Evolutionary conservation across 2,329 filamentous ascomycete species (phyloP).

Genomic region (Davidsoniella eucalypti): DNA sequence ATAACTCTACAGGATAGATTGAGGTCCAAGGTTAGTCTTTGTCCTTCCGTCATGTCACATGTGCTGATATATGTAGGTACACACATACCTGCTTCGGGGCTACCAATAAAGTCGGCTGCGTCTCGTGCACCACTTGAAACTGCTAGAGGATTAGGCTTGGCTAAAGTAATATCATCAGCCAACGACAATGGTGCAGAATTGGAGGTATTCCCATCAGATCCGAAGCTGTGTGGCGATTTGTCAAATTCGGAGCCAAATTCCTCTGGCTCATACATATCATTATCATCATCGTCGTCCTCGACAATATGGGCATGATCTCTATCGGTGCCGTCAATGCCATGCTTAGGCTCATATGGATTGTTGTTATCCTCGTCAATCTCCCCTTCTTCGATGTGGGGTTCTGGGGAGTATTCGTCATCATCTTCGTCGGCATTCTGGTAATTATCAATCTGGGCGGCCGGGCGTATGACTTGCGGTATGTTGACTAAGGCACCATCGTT

Average conservation of each 20-base stretch:
- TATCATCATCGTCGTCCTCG: conserved; percentile 11
- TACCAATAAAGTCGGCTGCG: not conserved
- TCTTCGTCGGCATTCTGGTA: not conserved
- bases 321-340: conserved; percentile 1
- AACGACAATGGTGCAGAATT: not conserved
- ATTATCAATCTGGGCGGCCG: not conserved
- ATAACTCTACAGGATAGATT: not conserved
- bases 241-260: conserved; percentile 6
- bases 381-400: conserved; percentile 1
- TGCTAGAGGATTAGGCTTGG: not conserved
- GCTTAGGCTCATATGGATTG: conserved; percentile 27
- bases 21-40: not conserved
- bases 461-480: not conserved
- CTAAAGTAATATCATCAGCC: not conserved
- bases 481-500: conserved; percentile 2
- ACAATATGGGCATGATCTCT: not conserved
- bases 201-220: conserved; percentile 7
- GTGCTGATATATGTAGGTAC: not conserved
- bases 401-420: conserved; percentile 4
- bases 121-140: conserved; percentile 1
- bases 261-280: conserved; percentile 9
- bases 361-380: not conserved
- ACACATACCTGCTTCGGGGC: conserved; percentile 5
- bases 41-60: not conserved
- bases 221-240: conserved; percentile 1